Percentiles rank a stretch among this genome's conserved stretches.
phyloP scores from a whole-genome alignment of 805 yeast species.

The Lipomyces spencermartinsiae region DNA sequence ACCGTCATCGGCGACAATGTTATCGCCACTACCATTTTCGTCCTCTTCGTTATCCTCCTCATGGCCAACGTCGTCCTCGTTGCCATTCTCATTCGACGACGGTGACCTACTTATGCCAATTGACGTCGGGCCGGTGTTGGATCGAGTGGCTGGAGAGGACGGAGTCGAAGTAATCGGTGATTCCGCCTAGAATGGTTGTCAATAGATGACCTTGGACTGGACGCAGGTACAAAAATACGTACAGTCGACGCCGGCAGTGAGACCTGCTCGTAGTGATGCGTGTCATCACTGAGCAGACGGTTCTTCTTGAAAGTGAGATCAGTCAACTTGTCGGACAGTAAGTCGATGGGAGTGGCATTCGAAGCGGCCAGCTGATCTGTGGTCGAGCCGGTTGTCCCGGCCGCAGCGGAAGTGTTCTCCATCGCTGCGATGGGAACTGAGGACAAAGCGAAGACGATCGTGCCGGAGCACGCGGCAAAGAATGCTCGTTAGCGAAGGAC shows the following conservation, averaged over 20 bases:
- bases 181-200: slow-evolving; percentile 1
- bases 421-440: not conserved
- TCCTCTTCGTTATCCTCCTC: slow-evolving; percentile 6
- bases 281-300: slow-evolving; percentile 41
- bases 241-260: slow-evolving; percentile 44
- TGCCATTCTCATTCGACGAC: slow-evolving; percentile 10
- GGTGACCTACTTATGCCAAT: slow-evolving; percentile 15
- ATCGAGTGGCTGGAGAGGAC: slow-evolving; percentile 29
- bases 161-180: slow-evolving; percentile 30
- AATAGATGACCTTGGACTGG: not conserved
- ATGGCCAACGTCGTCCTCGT: slow-evolving; percentile 2
- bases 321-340: slow-evolving; percentile 38
- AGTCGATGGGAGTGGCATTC: slow-evolving; percentile 18
- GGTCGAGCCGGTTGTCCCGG: not conserved
- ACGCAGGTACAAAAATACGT: slow-evolving; percentile 7
- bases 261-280: slow-evolving; percentile 45
- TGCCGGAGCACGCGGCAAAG: not conserved
- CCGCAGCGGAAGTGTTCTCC: not conserved
- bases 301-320: slow-evolving; percentile 40
- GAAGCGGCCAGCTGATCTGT: not conserved
- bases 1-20: not conserved
- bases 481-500: not conserved
- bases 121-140: slow-evolving; percentile 24
- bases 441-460: not conserved
- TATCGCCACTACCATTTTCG: slow-evolving; percentile 1